phyloP scores from a whole-genome alignment of 2,329 filamentous ascomycete species.

The Ophiocordyceps camponoti-floridani region DNA sequence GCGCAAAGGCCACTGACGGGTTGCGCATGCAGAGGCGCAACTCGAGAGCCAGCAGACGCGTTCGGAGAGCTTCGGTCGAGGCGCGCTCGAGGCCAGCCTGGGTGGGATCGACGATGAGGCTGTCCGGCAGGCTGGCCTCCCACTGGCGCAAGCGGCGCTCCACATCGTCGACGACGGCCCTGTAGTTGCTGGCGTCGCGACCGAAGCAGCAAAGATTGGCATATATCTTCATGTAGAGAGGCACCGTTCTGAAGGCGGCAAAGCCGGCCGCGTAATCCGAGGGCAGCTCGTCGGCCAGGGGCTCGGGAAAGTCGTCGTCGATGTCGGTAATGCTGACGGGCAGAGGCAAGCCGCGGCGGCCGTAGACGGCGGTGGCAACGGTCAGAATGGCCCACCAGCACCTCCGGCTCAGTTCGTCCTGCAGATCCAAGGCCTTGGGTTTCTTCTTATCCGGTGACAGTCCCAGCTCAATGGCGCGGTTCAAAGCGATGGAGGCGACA shows the following conservation, averaged over 20 bases:
- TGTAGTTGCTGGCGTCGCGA: conserved; percentile 43
- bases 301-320: conserved; percentile 58
- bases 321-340: conserved; percentile 56
- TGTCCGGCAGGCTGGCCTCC: conserved; percentile 43
- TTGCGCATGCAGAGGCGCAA: conserved; percentile 42
- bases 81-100: conserved; percentile 19
- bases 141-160: conserved; percentile 47
- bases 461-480: conserved; percentile 55
- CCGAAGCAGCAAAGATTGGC: conserved; percentile 57
- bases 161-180: conserved; percentile 42
- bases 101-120: conserved; percentile 29
- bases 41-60: conserved; percentile 35
- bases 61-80: conserved; percentile 34
- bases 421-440: conserved; percentile 32
- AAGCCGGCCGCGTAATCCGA: conserved; percentile 53
- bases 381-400: conserved; percentile 58
- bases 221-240: conserved; percentile 57
- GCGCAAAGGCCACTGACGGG: conserved; percentile 38
- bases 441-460: conserved; percentile 43
- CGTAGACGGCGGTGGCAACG: conserved; percentile 50
- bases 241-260: conserved; percentile 44
- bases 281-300: conserved; percentile 51
- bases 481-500: conserved; percentile 45
- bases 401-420: conserved; percentile 60
- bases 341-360: conserved; percentile 63